Conservation (phyloP, 192 early-diverging fungal species). For the Podila minutissima region DNA sequence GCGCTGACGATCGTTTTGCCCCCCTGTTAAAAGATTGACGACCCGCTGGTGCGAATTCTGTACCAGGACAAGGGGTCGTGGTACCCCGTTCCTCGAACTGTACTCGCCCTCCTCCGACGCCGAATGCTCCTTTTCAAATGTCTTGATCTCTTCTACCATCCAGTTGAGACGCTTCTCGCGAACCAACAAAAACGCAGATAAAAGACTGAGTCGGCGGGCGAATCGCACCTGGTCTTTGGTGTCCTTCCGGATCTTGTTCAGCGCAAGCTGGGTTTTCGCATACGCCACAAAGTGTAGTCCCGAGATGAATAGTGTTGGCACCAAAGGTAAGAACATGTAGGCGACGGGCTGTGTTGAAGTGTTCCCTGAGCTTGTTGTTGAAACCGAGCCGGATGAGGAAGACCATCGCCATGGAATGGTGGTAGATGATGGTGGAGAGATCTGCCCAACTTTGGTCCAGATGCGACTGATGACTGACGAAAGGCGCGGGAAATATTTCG, state of each 20-base stretch:
- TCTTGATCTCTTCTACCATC: conserved; percentile 11
- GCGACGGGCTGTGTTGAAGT: background rate
- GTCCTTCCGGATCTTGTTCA: conserved; percentile 10
- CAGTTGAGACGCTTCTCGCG: conserved; percentile 25
- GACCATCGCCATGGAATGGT: background rate
- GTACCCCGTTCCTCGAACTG: background rate
- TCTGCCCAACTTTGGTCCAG: background rate
- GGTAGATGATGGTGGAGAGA: background rate
- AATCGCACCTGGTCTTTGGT: background rate
- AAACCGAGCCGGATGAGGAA: background rate
- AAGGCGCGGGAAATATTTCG: background rate
- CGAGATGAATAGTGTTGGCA: conserved; percentile 15
- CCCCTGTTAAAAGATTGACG: too few relatives aligned
- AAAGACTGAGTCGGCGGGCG: conserved; percentile 1
- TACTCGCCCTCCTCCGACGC: background rate
- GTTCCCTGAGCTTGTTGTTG: background rate
- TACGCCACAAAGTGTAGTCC: conserved; percentile 18
- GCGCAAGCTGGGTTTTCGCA: conserved; percentile 3
- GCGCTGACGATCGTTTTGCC: background rate
- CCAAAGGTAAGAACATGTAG: conserved; percentile 4
- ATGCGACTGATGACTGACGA: background rate
- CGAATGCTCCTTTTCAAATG: conserved; percentile 5
- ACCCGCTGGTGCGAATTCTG: conserved; percentile 2
- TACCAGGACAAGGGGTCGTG: background rate
- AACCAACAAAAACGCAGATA: conserved; percentile 3